Base-by-base conservation (phyloP, 805 yeast genomes). In the Myxozyma lipomycoides region DNA sequence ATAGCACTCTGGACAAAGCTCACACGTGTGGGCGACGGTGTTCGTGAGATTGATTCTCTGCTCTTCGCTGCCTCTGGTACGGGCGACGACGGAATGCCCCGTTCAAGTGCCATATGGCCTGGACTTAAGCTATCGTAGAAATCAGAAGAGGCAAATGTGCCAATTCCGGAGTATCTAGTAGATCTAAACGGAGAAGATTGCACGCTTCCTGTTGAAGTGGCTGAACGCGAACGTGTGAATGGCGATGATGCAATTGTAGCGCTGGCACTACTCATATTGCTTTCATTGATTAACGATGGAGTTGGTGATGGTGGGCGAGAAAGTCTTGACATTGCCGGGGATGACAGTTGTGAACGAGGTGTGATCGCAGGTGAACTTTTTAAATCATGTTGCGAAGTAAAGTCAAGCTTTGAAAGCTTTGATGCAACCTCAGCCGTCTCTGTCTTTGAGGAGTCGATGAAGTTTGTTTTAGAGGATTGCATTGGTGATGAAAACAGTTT, bases 1-100 rank as follows among this genome's bases (percentile, higher is more conserved):
- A 53, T 43, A 3, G 58, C 58, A 22, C 58, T 53, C 26, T 53
- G 58, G 3, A 53, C 58, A 28, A 53, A 53, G 9, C 55, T 52
- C 17, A 45, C 55, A 18, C 39, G 39, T 1, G 43, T 46, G 18
- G 58, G 58, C 36, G 50, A 48, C 5, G 55, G 58, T 15, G 58
- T 46, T 10, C 42, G 15, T n/a, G 58, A 42, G 12, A 19, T 21
- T 15, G 46, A 44, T 3, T 39, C 40, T 3, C 36, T 25, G 34
- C 15, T 30, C 19, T 12, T 10, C 21, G 30, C 36, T 6, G 42
- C 43, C 7, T 9, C 39, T 3, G 52, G 39, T 10, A 26, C 26
- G n/a, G 28, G 49, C 25, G 52, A 45, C 2, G 46, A 37, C 10
- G 46, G 32, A 5, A 50, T 21, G 35, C 56, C 56, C 15, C 43